Conservation (phyloP, 2,329 filamentous ascomycete genomes). For the Stagonosporopsis rhizophila region DNA sequence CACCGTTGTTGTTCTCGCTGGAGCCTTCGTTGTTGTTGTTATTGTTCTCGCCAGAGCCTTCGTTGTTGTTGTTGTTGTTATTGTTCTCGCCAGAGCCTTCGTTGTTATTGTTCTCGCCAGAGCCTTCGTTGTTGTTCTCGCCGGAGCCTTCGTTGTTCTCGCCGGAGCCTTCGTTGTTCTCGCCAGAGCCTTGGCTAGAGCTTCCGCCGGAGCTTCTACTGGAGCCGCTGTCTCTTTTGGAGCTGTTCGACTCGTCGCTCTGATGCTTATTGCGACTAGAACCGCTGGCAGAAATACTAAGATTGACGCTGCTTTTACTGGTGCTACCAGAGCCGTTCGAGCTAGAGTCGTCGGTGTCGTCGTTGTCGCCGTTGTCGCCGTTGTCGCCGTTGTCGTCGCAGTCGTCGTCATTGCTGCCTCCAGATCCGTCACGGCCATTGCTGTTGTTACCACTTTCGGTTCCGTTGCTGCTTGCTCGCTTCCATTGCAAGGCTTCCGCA, state of each 20-base stretch:
- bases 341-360: background rate
- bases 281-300: background rate
- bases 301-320: background rate
- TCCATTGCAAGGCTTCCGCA: constrained; percentile 1
- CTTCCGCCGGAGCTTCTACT: no score
- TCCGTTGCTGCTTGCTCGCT: background rate
- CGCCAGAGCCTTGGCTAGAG: no score
- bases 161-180: no score
- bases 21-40: no score
- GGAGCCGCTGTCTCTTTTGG: no score
- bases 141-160: no score
- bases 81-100: no score
- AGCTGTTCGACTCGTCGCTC: background rate
- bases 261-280: background rate
- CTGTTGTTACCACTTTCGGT: background rate
- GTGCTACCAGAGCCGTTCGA: background rate
- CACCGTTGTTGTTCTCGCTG: no score
- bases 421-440: background rate
- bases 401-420: background rate
- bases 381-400: background rate
- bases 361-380: background rate
- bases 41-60: no score
- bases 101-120: no score
- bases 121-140: no score
- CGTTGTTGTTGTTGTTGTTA: no score